phyloP scores from a whole-genome alignment of 768 basidiomycete genomes.

The Hericium rajendrae region DNA sequence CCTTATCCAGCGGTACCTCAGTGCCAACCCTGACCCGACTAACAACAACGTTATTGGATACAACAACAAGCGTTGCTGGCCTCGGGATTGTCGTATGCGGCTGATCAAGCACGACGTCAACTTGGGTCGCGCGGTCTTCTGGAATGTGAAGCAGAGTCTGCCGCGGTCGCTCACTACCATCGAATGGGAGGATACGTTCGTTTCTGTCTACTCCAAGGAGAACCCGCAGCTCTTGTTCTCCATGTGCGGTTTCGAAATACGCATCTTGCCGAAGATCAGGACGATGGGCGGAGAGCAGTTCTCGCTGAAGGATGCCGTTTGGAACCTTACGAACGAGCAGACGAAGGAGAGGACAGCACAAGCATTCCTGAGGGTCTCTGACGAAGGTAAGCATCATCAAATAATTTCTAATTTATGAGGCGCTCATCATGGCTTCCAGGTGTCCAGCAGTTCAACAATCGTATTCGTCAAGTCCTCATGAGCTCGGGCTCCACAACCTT shows the following conservation, averaged over 20 bases:
- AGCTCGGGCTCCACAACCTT: slow-evolving; percentile 97
- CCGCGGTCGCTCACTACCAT: slow-evolving; percentile 95
- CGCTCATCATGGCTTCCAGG: slow-evolving; percentile 29
- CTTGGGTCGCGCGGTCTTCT: slow-evolving; percentile 94
- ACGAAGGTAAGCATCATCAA: slow-evolving; percentile 51
- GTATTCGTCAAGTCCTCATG: slow-evolving; percentile 95
- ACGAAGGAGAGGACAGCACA: slow-evolving; percentile 97
- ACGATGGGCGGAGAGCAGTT: slow-evolving; percentile 96
- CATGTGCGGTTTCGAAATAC: slow-evolving; percentile 98
- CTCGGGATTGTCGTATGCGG: slow-evolving; percentile 97
- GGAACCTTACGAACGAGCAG: slow-evolving; percentile 96
- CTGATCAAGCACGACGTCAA: slow-evolving; percentile 99
- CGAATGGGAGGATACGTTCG: slow-evolving; percentile 98
- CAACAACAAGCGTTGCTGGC: slow-evolving; percentile 99
- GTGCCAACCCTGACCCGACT: slow-evolving; percentile 95
- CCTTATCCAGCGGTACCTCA: slow-evolving; percentile 94
- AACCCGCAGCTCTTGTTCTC: slow-evolving; percentile 97
- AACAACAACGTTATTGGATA: slow-evolving; percentile 99
- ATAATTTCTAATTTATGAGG: not conserved
- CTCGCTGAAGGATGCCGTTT: slow-evolving; percentile 91
- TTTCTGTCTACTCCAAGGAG: slow-evolving; percentile 94
- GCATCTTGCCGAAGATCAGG: slow-evolving; percentile 92
- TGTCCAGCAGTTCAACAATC: slow-evolving; percentile 95
- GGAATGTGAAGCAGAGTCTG: slow-evolving; percentile 97
- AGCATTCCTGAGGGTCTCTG: slow-evolving; percentile 95